Evolutionary conservation across 371 early-diverging fungal species (phyloP).

Genomic region (Dinochytrium kinnereticum): DNA sequence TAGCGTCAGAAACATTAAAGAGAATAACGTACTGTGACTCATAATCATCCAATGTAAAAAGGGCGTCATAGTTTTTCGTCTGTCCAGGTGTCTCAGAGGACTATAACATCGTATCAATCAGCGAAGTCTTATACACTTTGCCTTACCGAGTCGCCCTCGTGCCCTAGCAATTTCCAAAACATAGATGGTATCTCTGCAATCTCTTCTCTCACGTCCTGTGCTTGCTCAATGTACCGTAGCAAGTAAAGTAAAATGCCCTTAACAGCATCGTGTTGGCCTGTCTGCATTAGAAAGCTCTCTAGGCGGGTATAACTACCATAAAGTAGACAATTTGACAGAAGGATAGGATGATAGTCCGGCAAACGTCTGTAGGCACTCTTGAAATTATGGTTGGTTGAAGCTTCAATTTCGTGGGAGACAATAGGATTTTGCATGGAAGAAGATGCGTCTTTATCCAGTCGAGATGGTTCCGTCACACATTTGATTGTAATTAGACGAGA

Average conservation of each 20-base stretch:
- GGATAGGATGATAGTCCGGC: background rate
- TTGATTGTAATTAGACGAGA: background rate
- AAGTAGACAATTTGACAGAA: constrained; percentile 63
- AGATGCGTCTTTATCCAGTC: background rate
- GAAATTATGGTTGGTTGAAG: too few species aligned
- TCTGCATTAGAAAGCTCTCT: background rate
- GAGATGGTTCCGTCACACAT: background rate
- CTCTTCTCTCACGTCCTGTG: constrained; percentile 31
- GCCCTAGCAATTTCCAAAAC: constrained; percentile 54
- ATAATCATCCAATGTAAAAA: constrained; percentile 48
- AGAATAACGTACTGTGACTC: constrained; percentile 19
- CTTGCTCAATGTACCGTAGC: constrained; percentile 43
- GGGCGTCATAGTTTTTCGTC: constrained; percentile 39
- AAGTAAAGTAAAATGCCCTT: constrained; percentile 60
- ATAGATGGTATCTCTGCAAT: constrained; percentile 34
- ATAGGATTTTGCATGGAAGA: too few species aligned
- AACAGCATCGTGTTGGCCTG: constrained; percentile 70
- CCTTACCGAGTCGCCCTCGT: too few species aligned
- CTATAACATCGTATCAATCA: background rate
- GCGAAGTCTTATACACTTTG: too few species aligned
- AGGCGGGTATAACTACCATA: constrained; percentile 62
- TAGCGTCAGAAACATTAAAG: constrained; percentile 15
- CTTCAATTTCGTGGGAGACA: too few species aligned
- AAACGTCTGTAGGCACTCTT: background rate
- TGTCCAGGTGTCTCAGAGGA: background rate